Conservation (phyloP, 495 filamentous ascomycete genomes). For the Neohortaea acidophila region DNA sequence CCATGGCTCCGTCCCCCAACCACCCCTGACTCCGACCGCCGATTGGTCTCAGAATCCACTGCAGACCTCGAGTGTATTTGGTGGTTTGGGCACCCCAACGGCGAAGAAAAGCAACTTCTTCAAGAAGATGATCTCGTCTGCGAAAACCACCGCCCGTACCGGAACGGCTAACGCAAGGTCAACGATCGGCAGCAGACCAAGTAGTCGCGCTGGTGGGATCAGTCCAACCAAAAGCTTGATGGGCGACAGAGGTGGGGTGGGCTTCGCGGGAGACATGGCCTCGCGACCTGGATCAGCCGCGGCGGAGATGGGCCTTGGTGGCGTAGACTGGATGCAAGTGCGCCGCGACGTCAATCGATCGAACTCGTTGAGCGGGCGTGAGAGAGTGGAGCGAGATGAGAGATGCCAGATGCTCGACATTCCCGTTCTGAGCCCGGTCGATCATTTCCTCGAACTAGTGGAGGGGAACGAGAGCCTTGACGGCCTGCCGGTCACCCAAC, state of each 20-base stretch:
- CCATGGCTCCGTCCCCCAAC: slow-evolving; percentile 46
- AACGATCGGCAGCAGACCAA: slow-evolving; percentile 45
- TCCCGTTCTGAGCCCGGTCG: slow-evolving; percentile 72
- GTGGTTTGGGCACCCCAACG: slow-evolving; percentile 75
- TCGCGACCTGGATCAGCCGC: slow-evolving; percentile 27
- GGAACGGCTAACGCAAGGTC: slow-evolving; percentile 79
- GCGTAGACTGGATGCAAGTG: slow-evolving; percentile 88
- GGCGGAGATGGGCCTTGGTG: slow-evolving; percentile 49
- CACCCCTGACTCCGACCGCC: slow-evolving; percentile 33
- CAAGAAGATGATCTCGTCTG: slow-evolving; percentile 88
- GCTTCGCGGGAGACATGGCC: slow-evolving; percentile 37
- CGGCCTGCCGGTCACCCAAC: slow-evolving; percentile 65
- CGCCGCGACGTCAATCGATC: slow-evolving; percentile 88
- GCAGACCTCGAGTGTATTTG: slow-evolving; percentile 44
- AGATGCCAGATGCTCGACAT: slow-evolving; percentile 90
- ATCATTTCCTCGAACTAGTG: slow-evolving; percentile 66
- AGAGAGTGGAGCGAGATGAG: slow-evolving; percentile 72
- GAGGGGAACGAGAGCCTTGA: slow-evolving; percentile 87
- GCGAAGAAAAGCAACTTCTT: slow-evolving; percentile 88
- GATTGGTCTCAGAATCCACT: slow-evolving; percentile 31
- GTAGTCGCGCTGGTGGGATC: slow-evolving; percentile 15
- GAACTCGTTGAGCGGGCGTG: slow-evolving; percentile 79
- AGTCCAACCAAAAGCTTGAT: slow-evolving; percentile 21
- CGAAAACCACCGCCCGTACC: slow-evolving; percentile 88
- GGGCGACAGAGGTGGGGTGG: slow-evolving; percentile 30